Evolutionary conservation across 495 filamentous ascomycete genomes (phyloP).

Genomic region (Penicillium bialowiezense): DNA sequence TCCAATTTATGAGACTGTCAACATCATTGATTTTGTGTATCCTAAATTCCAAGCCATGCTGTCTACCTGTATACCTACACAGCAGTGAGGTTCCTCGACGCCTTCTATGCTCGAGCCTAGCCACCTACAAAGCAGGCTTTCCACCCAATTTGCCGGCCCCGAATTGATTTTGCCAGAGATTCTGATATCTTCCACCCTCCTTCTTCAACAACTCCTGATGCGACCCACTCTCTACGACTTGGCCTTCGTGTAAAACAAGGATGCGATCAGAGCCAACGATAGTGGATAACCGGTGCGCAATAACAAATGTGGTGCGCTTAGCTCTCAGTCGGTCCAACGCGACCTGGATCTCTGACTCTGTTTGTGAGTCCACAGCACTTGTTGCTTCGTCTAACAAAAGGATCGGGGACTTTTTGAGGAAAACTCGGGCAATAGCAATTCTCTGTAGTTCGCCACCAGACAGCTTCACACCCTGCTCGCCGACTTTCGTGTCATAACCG

Average conservation of each 20-base stretch:
- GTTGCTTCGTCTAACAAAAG: slow-evolving; percentile 60
- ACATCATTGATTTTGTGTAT: too few relatives aligned
- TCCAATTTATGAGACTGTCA: too few relatives aligned
- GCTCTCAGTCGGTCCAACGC: slow-evolving; percentile 33
- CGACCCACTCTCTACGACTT: slow-evolving; percentile 74
- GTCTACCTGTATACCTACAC: too few relatives aligned
- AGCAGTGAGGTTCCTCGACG: too few relatives aligned
- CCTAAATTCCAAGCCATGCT: too few relatives aligned
- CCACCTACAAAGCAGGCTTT: not conserved
- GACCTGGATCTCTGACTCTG: slow-evolving; percentile 49
- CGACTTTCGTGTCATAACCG: slow-evolving; percentile 58
- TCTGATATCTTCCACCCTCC: slow-evolving; percentile 6
- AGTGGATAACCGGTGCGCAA: slow-evolving; percentile 72
- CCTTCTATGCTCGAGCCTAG: too few relatives aligned
- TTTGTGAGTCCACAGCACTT: slow-evolving; percentile 52
- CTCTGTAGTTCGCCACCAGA: slow-evolving; percentile 75
- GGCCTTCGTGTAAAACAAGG: slow-evolving; percentile 74
- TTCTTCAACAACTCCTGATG: slow-evolving; percentile 35
- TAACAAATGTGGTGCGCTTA: slow-evolving; percentile 31
- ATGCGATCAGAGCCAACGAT: slow-evolving; percentile 84
- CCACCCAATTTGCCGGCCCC: not conserved
- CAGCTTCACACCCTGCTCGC: slow-evolving; percentile 63
- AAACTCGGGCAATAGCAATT: slow-evolving; percentile 67
- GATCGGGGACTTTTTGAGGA: slow-evolving; percentile 48
- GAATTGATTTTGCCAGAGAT: slow-evolving; percentile 10